These are phyloP conservation scores for Penicillium sp. DNA, from an alignment of 2,329 filamentous ascomycete species.

Conservation along the genomic window DNA sequence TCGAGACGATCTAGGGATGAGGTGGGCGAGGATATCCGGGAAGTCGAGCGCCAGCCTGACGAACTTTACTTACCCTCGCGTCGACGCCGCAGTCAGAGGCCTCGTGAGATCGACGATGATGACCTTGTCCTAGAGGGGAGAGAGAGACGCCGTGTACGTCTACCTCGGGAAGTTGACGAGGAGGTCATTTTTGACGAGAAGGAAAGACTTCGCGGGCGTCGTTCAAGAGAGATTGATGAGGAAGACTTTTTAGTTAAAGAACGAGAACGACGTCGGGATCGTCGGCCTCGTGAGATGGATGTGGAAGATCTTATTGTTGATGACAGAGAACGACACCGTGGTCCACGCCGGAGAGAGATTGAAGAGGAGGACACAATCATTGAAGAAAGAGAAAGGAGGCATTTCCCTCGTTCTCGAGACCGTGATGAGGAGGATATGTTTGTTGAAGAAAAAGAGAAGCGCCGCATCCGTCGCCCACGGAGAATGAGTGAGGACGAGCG, in stretches of 20 bases:
- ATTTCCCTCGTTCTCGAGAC: conserved; percentile 25
- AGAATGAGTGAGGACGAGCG: conserved; percentile 12
- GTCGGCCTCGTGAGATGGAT: conserved; percentile 17
- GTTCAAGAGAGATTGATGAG: conserved; percentile 26
- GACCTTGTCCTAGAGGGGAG: conserved; percentile 17
- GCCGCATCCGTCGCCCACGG: not conserved
- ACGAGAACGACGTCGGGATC: conserved; percentile 8
- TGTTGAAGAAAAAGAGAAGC: conserved; percentile 12
- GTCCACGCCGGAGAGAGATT: not conserved
- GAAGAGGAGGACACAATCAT: conserved; percentile 4
- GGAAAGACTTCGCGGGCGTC: not conserved
- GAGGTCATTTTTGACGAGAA: conserved; percentile 17
- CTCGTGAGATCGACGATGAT: conserved; percentile 21
- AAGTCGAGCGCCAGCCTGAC: conserved; percentile 17
- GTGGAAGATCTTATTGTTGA: conserved; percentile 32
- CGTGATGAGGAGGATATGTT: conserved; percentile 36
- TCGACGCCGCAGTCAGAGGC: conserved; percentile 8
- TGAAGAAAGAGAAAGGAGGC: conserved; percentile 6
- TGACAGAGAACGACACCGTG: not conserved
- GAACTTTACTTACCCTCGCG: conserved; percentile 12
- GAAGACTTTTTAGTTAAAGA: conserved; percentile 30
- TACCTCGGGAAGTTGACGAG: conserved; percentile 12
- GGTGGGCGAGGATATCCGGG: conserved; percentile 2
- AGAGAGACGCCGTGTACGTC: not conserved
- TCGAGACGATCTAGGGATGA: conserved; percentile 30